Base-by-base conservation (phyloP, 768 basidiomycete genomes). In the Boletus rubroflammeus region DNA sequence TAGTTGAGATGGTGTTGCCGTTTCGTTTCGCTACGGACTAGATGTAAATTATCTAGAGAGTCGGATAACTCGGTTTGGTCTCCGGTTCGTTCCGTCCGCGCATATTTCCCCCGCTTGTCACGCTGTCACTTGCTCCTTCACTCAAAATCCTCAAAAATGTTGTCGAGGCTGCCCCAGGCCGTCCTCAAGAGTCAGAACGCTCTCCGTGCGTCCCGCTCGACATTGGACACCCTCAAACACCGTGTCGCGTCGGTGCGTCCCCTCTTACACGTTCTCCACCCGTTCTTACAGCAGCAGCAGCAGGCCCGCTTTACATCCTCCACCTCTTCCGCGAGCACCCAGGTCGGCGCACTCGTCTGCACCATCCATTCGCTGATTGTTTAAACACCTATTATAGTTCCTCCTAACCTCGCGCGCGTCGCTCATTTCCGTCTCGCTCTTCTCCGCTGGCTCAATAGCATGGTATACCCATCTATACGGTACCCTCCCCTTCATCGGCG, bases 391-490 rank as follows among this genome's bases (percentile, higher is more conserved):
- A 14, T 14, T 53, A 21, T 52, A 92, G 90, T 77, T 86, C 14
- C 67, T 87, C 58, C 62, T 85, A 61, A 81, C 77, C 67, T 92
- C 91, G 52, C 86, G 85, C 68, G 78, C 84, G 54, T 81, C 89
- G 25, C 81, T 92, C 57, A 82, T 83, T 52, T 85, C 93, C 44
- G 84, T 85, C 57, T 84, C 90, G 46, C 75, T 86, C 53, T 72
- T 90, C 69, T 82, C 94, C 44, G 89, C 76, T 57, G 97, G 97
- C 57, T 88, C 96, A 44, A 82, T 97, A 72, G 93, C 92, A 51
- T 97, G 93, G 93, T 99, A 99, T 79, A 87, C 91, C 64, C 88
- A 94, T 72, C 82, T 94, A 53, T 98, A 94, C 72, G 97, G 95
- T 59, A 77, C 82, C 29, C 78, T 94, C 53, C 92, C 94, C 31